Percentiles rank a stretch among this genome's conserved stretches.
These are phyloP conservation scores for Chrysoporthe puriensis DNA, from an alignment of 2,329 filamentous ascomycete genomes.

Conservation along the genomic window DNA sequence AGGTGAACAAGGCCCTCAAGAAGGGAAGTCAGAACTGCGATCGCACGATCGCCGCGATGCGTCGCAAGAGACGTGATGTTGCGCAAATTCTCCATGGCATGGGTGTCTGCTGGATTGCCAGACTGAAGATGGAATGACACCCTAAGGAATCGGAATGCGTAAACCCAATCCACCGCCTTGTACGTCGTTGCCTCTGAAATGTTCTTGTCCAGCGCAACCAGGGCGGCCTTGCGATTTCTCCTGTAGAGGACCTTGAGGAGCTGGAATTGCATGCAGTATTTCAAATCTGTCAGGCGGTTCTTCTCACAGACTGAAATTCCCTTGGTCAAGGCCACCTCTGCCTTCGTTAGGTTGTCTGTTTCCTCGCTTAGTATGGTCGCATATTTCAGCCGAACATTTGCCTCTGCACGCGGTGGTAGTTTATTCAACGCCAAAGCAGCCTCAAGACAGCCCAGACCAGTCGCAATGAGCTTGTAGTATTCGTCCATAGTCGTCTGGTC, in stretches of 20 bases:
- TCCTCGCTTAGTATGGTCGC: constrained; percentile 73
- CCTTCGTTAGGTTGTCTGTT: constrained; percentile 75
- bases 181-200: constrained; percentile 71
- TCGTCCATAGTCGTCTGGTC: constrained; percentile 59
- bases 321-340: constrained; percentile 72
- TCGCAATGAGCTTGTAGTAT: constrained; percentile 74
- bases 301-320: constrained; percentile 72
- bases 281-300: constrained; percentile 66
- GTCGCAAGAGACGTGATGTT: constrained; percentile 64
- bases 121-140: constrained; percentile 69
- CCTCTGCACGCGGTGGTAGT: constrained; percentile 68
- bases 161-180: constrained; percentile 73
- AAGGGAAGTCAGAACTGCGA: constrained; percentile 67
- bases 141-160: constrained; percentile 76
- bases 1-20: constrained; percentile 73
- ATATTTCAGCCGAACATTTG: constrained; percentile 70
- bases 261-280: constrained; percentile 77
- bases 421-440: constrained; percentile 65
- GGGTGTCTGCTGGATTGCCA: constrained; percentile 61
- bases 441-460: constrained; percentile 73
- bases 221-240: constrained; percentile 70
- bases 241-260: constrained; percentile 72
- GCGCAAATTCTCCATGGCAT: constrained; percentile 70
- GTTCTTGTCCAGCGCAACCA: constrained; percentile 71
- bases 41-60: constrained; percentile 62